Percentiles rank a stretch among this genome's conserved stretches.
These are phyloP conservation scores for Phanerochaete carnosa DNA, from an alignment of 768 basidiomycete species.

Conservation along the genomic window DNA sequence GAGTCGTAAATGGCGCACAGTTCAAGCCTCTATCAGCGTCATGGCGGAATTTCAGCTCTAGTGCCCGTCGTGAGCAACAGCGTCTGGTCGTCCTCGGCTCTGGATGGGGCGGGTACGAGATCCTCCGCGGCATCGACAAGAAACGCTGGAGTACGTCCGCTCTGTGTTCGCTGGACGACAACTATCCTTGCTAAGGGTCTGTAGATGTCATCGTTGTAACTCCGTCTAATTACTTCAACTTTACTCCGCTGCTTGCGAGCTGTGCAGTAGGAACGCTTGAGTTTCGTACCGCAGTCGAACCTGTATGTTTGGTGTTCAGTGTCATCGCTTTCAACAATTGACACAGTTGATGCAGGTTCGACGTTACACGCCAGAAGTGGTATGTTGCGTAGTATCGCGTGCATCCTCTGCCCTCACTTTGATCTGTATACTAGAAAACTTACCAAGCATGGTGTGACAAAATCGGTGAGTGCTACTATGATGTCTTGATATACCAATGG, in stretches of 20 bases:
- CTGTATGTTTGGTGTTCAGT: constrained; percentile 42
- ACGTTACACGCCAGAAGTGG: constrained; percentile 24
- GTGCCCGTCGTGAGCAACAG: constrained; percentile 26
- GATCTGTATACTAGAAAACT: constrained; percentile 37
- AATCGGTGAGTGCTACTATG: constrained; percentile 44
- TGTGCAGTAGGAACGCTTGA: constrained; percentile 84
- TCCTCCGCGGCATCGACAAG: constrained; percentile 65
- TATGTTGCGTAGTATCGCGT: constrained; percentile 9
- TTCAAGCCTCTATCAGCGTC: background rate
- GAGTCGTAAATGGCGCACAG: background rate
- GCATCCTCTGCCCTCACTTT: background rate
- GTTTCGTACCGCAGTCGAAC: constrained; percentile 76
- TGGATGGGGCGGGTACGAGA: constrained; percentile 77
- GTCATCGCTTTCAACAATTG: background rate
- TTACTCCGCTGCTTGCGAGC: constrained; percentile 63
- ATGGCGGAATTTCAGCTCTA: constrained; percentile 15
- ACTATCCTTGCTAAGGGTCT: background rate
- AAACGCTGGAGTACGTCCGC: constrained; percentile 58
- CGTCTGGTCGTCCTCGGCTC: constrained; percentile 68
- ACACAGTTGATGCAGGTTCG: constrained; percentile 17
- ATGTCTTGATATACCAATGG: background rate
- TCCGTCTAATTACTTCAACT: constrained; percentile 67
- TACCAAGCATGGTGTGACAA: constrained; percentile 78
- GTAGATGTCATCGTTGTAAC: constrained; percentile 66
- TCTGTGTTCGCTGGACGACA: background rate